A percentile compares a stretch with the other conserved stretches of the same genome.
Conservation (phyloP, 2,329 filamentous ascomycete species). For the Fusarium torulosum region DNA sequence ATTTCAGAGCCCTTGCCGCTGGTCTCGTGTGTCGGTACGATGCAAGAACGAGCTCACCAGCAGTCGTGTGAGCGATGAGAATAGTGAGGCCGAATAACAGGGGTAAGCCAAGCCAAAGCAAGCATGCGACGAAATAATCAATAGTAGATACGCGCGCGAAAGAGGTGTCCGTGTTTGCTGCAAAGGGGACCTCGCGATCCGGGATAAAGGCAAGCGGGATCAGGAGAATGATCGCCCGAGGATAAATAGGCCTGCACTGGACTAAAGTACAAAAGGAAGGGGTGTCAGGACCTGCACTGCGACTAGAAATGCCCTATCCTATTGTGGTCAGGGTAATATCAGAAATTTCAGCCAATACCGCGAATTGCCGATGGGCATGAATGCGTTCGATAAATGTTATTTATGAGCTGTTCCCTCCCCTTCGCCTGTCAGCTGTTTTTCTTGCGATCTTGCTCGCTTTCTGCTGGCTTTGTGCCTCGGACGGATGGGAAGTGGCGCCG, state of each 20-base stretch:
- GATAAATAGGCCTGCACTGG: slow-evolving; percentile 32
- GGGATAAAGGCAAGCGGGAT: slow-evolving; percentile 42
- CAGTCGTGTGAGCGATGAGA: slow-evolving; percentile 22
- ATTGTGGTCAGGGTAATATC: slow-evolving; percentile 14
- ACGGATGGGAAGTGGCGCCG: slow-evolving; percentile 40
- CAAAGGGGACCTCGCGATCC: slow-evolving; percentile 38
- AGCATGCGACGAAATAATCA: slow-evolving; percentile 25
- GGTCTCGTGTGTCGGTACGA: slow-evolving; percentile 34
- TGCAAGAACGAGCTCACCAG: slow-evolving; percentile 37
- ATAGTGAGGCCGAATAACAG: slow-evolving; percentile 20
- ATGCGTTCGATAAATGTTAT: slow-evolving; percentile 13
- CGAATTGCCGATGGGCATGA: slow-evolving; percentile 24
- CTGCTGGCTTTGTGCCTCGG: slow-evolving; percentile 40
- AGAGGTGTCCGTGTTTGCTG: slow-evolving; percentile 34
- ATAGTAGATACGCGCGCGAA: slow-evolving; percentile 27
- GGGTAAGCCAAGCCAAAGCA: slow-evolving; percentile 18
- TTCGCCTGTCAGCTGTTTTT: slow-evolving; percentile 28
- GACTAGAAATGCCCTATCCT: slow-evolving; percentile 6
- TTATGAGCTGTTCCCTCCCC: slow-evolving; percentile 31
- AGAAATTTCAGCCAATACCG: slow-evolving; percentile 31
- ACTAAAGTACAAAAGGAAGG: slow-evolving; percentile 27
- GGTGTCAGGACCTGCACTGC: slow-evolving; percentile 15
- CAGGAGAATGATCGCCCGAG: slow-evolving; percentile 43
- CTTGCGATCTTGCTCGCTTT: slow-evolving; percentile 32
- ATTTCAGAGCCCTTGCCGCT: slow-evolving; percentile 30